A percentile compares a stretch with the other conserved stretches of the same genome.
phyloP scores from a whole-genome alignment of 176 grass and related monocot species.

The Neostapfia colusana region DNA sequence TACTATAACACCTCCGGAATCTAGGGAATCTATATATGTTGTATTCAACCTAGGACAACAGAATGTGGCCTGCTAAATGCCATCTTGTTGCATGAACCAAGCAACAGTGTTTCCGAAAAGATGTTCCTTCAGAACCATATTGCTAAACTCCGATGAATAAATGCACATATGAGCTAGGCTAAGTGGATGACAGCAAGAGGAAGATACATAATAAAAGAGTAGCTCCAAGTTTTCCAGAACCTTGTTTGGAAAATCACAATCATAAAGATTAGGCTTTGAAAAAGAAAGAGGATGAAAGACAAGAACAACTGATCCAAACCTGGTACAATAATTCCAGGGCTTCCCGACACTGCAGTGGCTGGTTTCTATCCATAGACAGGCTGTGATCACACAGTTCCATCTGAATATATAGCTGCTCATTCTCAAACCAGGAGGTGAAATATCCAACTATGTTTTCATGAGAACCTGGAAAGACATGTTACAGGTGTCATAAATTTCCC shows the following conservation, averaged over 20 bases:
- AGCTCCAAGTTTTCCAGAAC: constrained; percentile 16
- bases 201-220: not conserved
- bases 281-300: not conserved
- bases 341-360: constrained; percentile 51
- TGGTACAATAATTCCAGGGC: constrained; percentile 78
- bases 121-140: not conserved
- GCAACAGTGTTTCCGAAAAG: constrained; percentile 3
- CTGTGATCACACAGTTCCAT: constrained; percentile 87
- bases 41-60: not conserved
- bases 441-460: constrained; percentile 95
- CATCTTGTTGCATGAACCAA: not conserved
- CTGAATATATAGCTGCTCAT: constrained; percentile 84
- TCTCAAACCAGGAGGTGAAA: constrained; percentile 97
- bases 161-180: not conserved
- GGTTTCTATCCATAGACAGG: constrained; percentile 47
- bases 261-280: not conserved
- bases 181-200: not conserved
- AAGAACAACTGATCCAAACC: constrained; percentile 41
- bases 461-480: constrained; percentile 50
- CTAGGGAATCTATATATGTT: not conserved
- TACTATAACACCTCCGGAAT: not conserved
- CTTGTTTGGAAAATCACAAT: constrained; percentile 2
- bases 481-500: constrained; percentile 18
- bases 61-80: not conserved
- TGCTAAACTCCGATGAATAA: not conserved